Evolutionary conservation across 148 eudicot genomes (phyloP).

Genomic region (Suaeda aralocaspica): DNA sequence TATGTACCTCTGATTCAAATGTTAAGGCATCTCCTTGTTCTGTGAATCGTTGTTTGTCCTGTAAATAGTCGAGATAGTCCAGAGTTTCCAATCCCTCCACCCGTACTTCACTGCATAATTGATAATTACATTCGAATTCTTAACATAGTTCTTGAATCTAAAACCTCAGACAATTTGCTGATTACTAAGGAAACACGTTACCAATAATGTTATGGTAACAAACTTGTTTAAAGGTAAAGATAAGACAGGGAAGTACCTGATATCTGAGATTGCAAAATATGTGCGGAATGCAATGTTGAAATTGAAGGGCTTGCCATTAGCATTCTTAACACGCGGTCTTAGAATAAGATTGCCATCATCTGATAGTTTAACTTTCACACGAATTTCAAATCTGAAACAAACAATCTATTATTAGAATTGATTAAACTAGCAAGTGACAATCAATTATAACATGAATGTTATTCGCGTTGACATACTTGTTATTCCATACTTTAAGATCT

Average conservation of each 20-base stretch:
- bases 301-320: slow-evolving; percentile 73
- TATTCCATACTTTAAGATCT: slow-evolving; percentile 44
- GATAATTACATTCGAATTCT: too few relatives aligned
- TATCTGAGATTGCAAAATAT: slow-evolving; percentile 82
- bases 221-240: neutral
- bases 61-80: slow-evolving; percentile 74
- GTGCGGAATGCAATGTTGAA: slow-evolving; percentile 82
- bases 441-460: too few relatives aligned
- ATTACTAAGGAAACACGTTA: too few relatives aligned
- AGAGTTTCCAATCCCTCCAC: slow-evolving; percentile 91
- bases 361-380: slow-evolving; percentile 60
- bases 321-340: slow-evolving; percentile 69
- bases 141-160: too few relatives aligned
- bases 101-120: slow-evolving; percentile 92
- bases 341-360: slow-evolving; percentile 58
- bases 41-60: slow-evolving; percentile 66
- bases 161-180: too few relatives aligned
- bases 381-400: slow-evolving; percentile 69
- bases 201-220: too few relatives aligned
- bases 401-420: neutral
- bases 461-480: slow-evolving; percentile 19
- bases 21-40: slow-evolving; percentile 98
- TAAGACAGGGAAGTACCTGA: slow-evolving; percentile 46
- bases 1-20: slow-evolving; percentile 83
- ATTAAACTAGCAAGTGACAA: neutral